Base-by-base conservation (phyloP, 2,329 filamentous ascomycete genomes). In the Aspergillus pseudoviridinutans region DNA sequence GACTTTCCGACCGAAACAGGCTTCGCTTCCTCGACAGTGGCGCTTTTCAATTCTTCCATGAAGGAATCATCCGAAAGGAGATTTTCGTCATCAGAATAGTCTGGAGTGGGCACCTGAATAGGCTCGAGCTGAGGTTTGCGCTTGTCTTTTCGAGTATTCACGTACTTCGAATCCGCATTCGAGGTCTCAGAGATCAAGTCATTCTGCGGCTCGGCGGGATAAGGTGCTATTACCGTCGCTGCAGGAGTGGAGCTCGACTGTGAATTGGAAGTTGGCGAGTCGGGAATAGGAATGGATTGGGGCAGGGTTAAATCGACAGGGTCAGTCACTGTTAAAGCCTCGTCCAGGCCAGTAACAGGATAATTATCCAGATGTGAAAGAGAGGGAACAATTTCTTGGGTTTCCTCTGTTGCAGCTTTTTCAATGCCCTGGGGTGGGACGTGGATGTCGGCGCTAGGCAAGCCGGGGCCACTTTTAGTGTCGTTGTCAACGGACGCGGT, bases 31-130 rank as follows among this genome's bases (percentile, higher is more conserved):
- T 94, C 84, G 20, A 96, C 78, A 2, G 88, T 92, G 28, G 91
- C 92, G 55, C 85, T 89, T 66, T 91, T 89, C 55, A 96, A 77
- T 74, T 96, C 92, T 57, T 95, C 89, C 84, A 95, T 89, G 61
- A 92, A 84, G 17, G 86, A 88, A 68, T 94, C 90, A 71, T 93
- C 90, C 22, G 75, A 77, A 29, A 76, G 67, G 42, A 76, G 66
- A 50, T 74, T 72, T 51, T 77, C 75, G 62, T 77, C 74, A 64
- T 77, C 75, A 27, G 74, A 75, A 51, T 74, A 73, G 27, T 76
- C 74, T 20, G 64, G 68, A 14, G 69, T 71, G 3, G 69, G 69
- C 17, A 75, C 71, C 53, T 74, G 72, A 53, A 89, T 87, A 20
- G 84, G 84, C 28, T 87, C 82, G 22, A 79, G 62, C 56, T 68